Conservation (phyloP, 1,139 yeast genomes). For the Blastobotrys raffinosifermentans region DNA sequence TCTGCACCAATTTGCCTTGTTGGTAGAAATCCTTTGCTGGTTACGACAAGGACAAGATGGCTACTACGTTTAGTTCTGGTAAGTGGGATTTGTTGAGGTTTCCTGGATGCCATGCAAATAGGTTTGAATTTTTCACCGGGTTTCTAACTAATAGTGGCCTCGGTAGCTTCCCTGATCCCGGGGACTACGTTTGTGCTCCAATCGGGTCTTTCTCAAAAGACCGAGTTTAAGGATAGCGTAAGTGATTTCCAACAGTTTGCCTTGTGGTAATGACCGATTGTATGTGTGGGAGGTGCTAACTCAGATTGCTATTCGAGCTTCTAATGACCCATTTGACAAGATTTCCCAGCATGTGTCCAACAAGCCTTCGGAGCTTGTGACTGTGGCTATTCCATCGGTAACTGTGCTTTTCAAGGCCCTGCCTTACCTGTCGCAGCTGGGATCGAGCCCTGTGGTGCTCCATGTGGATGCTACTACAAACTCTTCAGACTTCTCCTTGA, state of each 20-base stretch:
- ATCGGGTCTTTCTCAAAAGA: slow-evolving; percentile 43
- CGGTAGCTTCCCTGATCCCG: slow-evolving; percentile 27
- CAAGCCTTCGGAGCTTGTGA: slow-evolving; percentile 12
- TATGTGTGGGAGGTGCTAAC: slow-evolving; percentile 2
- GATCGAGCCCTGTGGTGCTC: slow-evolving; percentile 45
- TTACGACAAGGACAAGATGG: neutral
- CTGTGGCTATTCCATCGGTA: slow-evolving; percentile 44
- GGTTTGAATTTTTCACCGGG: slow-evolving; percentile 1
- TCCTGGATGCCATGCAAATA: neutral
- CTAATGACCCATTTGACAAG: slow-evolving; percentile 50
- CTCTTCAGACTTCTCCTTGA: slow-evolving; percentile 51
- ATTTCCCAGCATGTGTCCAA: slow-evolving; percentile 30
- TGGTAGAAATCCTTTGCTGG: neutral
- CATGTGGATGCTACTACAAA: slow-evolving; percentile 46
- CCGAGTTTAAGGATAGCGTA: slow-evolving; percentile 28
- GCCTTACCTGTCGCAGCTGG: slow-evolving; percentile 52
- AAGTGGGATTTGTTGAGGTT: neutral
- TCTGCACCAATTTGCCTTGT: neutral
- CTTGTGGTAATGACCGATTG: slow-evolving; percentile 3
- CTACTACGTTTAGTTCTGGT: too few relatives aligned
- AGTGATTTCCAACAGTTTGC: neutral
- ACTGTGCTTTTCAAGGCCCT: slow-evolving; percentile 50
- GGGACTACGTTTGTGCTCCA: slow-evolving; percentile 42
- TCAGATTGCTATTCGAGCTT: slow-evolving; percentile 37
- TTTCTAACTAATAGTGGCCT: slow-evolving; percentile 19